Evolutionary conservation across 2,329 filamentous ascomycete species (phyloP), one percentile per base, ranked within the genome.

Genomic region (Beauveria sp.): DNA sequence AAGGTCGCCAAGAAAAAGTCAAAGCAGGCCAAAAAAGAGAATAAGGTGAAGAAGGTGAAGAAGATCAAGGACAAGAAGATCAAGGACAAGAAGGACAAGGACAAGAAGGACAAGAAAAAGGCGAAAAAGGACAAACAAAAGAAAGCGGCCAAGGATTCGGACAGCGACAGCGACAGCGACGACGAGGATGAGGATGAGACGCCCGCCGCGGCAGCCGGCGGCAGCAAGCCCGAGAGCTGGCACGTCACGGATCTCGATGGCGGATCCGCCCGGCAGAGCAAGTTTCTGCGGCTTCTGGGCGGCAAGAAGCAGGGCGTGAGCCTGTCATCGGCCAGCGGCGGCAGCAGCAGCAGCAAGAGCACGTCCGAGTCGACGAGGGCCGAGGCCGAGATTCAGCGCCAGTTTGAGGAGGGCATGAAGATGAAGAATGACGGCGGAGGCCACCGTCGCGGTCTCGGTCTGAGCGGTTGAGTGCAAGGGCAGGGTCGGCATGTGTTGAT

Each of bases 361-460:
- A 47, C 46, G 26, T 66, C 70, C 8, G 68, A 72, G 64, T 75
- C 70, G 43, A 73, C 67, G 61, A 74, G 76, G 65, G 77, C 79
- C 34, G 78, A 83, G 64, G 74, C 76, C 30, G 81, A 84, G 50
- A 77, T 86, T 24, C 81, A 84, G 70, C 77, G 76, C 63, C 83
- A 86, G 66, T 86, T 82, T 63, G 78, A 84, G 63, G 72, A 73
- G 10, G 82, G 83, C 30, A 82, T 85, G 71, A 78, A 76, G 67
- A 78, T 80, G 74, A 86, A 85, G 73, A 75, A 78, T 34, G 82
- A 82, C 50, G 74, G 73, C 22, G 76, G 77, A 28, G 76, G 76
- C 42, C 78, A 79, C 68, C 77, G 77, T 62, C 78, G 75, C 52
- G 83, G 83, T 2, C 75, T 63, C 1, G 62, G 62, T 28, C 24